These are phyloP conservation scores for Parathielavia hyrcaniae DNA, from an alignment of 495 filamentous ascomycete species.

Conservation along the genomic window DNA sequence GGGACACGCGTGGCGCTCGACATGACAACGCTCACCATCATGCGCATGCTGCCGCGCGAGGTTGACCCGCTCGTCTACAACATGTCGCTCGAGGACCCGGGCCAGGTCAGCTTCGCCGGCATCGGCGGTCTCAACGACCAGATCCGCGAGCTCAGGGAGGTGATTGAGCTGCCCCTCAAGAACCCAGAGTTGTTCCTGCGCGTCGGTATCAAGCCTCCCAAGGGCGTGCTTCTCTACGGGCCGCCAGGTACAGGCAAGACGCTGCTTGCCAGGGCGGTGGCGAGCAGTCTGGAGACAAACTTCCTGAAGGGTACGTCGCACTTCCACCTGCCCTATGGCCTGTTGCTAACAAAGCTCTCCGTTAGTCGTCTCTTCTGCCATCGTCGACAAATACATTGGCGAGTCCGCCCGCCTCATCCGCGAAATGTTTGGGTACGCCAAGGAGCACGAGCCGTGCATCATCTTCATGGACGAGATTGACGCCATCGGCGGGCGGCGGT, in stretches of 20 bases:
- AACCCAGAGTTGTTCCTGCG: conserved; percentile 96
- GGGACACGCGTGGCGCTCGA: conserved; percentile 96
- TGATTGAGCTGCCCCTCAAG: conserved; percentile 96
- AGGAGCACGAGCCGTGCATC: conserved; percentile 99
- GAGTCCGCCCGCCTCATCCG: conserved; percentile 95
- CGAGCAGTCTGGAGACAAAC: conserved; percentile 95
- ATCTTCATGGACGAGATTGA: conserved; percentile 99
- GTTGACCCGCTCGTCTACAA: conserved; percentile 99
- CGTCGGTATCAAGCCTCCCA: conserved; percentile 98
- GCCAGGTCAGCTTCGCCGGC: conserved; percentile 96
- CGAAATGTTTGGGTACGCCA: conserved; percentile 99
- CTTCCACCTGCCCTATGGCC: not conserved
- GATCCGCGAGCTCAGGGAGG: conserved; percentile 94
- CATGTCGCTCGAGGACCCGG: conserved; percentile 98
- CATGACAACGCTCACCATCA: conserved; percentile 99
- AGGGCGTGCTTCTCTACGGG: conserved; percentile 96
- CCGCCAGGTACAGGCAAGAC: conserved; percentile 98
- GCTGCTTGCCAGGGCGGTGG: conserved; percentile 87
- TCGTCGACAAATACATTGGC: conserved; percentile 99
- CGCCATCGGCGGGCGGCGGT: conserved; percentile 93
- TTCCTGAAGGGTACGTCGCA: conserved; percentile 78
- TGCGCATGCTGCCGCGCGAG: conserved; percentile 98
- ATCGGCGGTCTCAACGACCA: conserved; percentile 99
- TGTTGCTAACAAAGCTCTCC: not conserved
- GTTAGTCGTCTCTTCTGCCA: conserved; percentile 95